Percentiles rank a stretch among this genome's conserved stretches.
Conservation (phyloP, 768 basidiomycete species). For the Glaciozyma martinii region DNA sequence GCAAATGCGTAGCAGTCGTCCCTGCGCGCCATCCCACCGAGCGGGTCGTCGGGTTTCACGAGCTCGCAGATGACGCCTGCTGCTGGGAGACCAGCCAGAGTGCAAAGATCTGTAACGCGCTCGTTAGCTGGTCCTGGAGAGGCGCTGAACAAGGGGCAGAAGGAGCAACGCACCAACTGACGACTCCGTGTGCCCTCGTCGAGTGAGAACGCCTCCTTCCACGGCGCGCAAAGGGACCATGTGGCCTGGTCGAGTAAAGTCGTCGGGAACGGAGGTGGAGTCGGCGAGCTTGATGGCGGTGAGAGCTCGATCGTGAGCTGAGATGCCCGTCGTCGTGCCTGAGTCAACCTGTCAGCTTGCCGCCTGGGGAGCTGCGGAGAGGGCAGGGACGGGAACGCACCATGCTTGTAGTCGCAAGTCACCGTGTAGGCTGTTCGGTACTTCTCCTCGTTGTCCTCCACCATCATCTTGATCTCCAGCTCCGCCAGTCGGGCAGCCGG, state of each 20-base stretch:
- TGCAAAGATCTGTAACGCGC: conserved; percentile 60
- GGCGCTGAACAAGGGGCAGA: background rate
- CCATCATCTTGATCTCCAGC: conserved; percentile 87
- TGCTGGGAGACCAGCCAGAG: conserved; percentile 55
- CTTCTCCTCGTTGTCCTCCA: conserved; percentile 76
- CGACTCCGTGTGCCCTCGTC: conserved; percentile 89
- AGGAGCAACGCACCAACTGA: conserved; percentile 48
- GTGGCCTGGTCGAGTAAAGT: conserved; percentile 89
- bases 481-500: conserved; percentile 64
- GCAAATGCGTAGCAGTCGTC: conserved; percentile 91
- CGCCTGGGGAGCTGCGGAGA: background rate
- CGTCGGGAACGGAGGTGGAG: conserved; percentile 47
- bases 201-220: conserved; percentile 70
- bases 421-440: conserved; percentile 91
- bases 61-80: conserved; percentile 89
- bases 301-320: conserved; percentile 84
- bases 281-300: conserved; percentile 72
- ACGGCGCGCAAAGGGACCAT: conserved; percentile 86
- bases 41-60: conserved; percentile 73
- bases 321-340: conserved; percentile 94
- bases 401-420: conserved; percentile 86
- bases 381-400: conserved; percentile 44
- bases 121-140: background rate
- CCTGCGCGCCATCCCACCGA: conserved; percentile 85
- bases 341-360: conserved; percentile 7